phyloP scores from a whole-genome alignment of 768 basidiomycete genomes.

The Piloderma croceum region DNA sequence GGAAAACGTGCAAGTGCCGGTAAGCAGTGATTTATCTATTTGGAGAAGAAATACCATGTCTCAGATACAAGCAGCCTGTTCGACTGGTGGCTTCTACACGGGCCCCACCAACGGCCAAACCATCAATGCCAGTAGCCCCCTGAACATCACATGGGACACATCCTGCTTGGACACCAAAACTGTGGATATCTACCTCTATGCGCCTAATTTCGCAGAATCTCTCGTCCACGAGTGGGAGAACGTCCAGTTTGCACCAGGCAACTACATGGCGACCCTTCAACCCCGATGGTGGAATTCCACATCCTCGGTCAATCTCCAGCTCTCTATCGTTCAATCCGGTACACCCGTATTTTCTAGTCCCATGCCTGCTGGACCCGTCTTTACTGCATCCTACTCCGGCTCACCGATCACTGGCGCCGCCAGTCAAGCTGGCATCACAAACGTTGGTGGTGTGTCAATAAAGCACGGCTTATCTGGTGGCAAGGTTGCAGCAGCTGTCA shows the following conservation, averaged over 20 bases:
- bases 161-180: constrained; percentile 45
- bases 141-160: constrained; percentile 62
- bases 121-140: constrained; percentile 41
- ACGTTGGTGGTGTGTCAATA: constrained; percentile 34
- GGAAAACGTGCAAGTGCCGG: constrained; percentile 24
- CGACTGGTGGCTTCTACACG: constrained; percentile 57
- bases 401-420: constrained; percentile 35
- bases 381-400: constrained; percentile 55
- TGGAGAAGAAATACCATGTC: not conserved
- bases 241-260: constrained; percentile 44
- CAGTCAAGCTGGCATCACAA: constrained; percentile 38
- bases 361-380: constrained; percentile 63
- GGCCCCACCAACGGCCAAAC: constrained; percentile 43
- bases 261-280: constrained; percentile 43
- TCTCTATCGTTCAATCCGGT: constrained; percentile 51
- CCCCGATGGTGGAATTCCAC: constrained; percentile 73
- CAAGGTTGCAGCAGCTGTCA: constrained; percentile 57
- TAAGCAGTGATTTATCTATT: not conserved
- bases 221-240: constrained; percentile 54
- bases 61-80: constrained; percentile 35
- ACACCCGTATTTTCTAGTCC: constrained; percentile 45
- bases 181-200: constrained; percentile 67
- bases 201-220: constrained; percentile 35
- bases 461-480: constrained; percentile 39
- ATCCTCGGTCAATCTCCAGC: constrained; percentile 42